Conservation (phyloP, 2,329 filamentous ascomycete species). For the Fusarium beomiforme region DNA sequence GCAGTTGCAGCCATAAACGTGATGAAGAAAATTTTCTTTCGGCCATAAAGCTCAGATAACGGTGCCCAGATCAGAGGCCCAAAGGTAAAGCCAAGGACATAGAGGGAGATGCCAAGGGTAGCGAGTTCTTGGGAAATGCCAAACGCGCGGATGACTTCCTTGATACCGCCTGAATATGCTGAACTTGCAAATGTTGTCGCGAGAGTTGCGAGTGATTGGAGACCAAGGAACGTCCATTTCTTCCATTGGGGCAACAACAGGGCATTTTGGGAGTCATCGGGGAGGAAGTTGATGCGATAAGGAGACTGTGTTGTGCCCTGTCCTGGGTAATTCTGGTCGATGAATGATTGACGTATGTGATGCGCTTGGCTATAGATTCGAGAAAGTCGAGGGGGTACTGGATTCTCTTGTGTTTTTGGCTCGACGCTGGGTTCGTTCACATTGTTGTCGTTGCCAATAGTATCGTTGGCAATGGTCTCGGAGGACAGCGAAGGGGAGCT, state of each 20-base stretch:
- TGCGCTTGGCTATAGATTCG: background rate
- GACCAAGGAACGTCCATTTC: slow-evolving; percentile 72
- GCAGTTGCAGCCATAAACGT: slow-evolving; percentile 66
- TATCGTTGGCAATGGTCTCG: background rate
- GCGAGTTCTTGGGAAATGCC: slow-evolving; percentile 60
- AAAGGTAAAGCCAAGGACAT: slow-evolving; percentile 69
- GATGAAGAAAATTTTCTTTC: slow-evolving; percentile 65
- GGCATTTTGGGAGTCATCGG: slow-evolving; percentile 72
- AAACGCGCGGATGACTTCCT: slow-evolving; percentile 65
- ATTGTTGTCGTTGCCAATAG: background rate
- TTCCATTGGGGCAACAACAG: slow-evolving; percentile 62
- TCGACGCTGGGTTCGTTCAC: background rate
- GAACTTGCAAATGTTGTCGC: slow-evolving; percentile 75
- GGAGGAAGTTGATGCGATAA: slow-evolving; percentile 75
- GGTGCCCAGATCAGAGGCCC: slow-evolving; percentile 74
- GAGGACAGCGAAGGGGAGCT: background rate
- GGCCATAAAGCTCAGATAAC: slow-evolving; percentile 70
- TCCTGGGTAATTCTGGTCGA: slow-evolving; percentile 58
- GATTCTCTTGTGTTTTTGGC: background rate
- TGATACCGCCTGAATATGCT: slow-evolving; percentile 68
- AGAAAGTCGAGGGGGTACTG: fast-evolving
- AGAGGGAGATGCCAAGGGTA: slow-evolving; percentile 70
- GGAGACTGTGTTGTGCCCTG: slow-evolving; percentile 72
- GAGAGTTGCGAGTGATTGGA: slow-evolving; percentile 68
- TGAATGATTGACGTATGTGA: background rate